Evolutionary conservation across 805 yeast species (phyloP).

Genomic region (Sugiyamaella floridensis): DNA sequence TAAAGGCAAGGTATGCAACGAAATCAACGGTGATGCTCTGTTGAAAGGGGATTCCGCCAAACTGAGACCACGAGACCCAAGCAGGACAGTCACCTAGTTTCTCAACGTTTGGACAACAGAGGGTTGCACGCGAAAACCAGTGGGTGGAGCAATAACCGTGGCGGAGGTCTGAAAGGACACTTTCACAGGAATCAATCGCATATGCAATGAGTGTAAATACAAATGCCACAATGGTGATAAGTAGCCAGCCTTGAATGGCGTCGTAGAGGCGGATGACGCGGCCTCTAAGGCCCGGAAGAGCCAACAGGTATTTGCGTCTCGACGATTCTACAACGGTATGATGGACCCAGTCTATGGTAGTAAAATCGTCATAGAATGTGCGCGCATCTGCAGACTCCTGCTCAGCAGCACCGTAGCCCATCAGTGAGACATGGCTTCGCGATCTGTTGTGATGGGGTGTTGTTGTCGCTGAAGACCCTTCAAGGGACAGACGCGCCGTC

Average conservation of each 20-base stretch:
- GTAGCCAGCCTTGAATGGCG: constrained; percentile 42
- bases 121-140: constrained; percentile 39
- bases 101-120: constrained; percentile 34
- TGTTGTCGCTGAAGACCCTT: not conserved
- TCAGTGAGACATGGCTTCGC: not conserved
- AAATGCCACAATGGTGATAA: constrained; percentile 42
- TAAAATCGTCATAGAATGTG: constrained; percentile 48
- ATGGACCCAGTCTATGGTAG: constrained; percentile 54
- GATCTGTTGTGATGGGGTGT: not conserved
- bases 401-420: not conserved
- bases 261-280: constrained; percentile 30
- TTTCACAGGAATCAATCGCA: constrained; percentile 42
- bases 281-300: constrained; percentile 31
- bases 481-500: not conserved
- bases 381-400: not conserved
- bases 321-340: constrained; percentile 41
- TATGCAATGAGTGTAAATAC: constrained; percentile 45
- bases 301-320: constrained; percentile 35
- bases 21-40: constrained; percentile 3
- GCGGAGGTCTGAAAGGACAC: constrained; percentile 43
- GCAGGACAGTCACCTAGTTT: constrained; percentile 28
- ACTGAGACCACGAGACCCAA: constrained; percentile 43
- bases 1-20: constrained; percentile 31
- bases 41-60: constrained; percentile 3
- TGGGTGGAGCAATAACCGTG: constrained; percentile 44